Base-by-base conservation (phyloP, 306 rosid genomes). In the Castanospermum australe region DNA sequence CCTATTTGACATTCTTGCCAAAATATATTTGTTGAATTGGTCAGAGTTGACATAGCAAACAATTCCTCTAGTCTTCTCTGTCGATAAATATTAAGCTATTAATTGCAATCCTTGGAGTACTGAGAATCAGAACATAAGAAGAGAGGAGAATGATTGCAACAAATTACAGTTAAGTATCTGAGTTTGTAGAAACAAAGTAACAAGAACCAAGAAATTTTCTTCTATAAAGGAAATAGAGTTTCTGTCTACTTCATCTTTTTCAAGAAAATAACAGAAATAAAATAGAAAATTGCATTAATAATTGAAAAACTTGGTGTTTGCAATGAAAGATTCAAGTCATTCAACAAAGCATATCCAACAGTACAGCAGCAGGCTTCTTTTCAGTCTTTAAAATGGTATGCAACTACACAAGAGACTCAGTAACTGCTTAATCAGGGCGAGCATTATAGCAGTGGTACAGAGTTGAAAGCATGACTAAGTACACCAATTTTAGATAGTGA, bases 1-100 rank as follows among this genome's bases (percentile, higher is more conserved):
- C 90, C 94, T 42, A 93, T 59, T 50, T 84, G 93, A 79, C 90
- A 90, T 50, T 93, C 92, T 79, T 89, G 94, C 98, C 98, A 93
- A 86, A 88, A 88, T 74, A 91, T 89, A 86, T 93, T 93, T 30
- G 92, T 89, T 52, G 96, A 87, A 83, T 85, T 91, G 87, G 64
- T 83, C 51, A 87, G 14, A 41, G 89, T 81, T 76, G 98, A 77
- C 97, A 91, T 89, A 62, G 80, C 54, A 75, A 78, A 81, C 81
- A 63, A 77, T 71, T 83, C 59, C 80, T 48, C 81, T 77, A 30
- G 65, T 77, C 75, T 77, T 78, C 47, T 17, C 69, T 75, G 48
- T 12, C 25, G 22, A 71, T 28, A 62, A 77, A 71, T 8, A 44
- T 72, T 71, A 67, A 88, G 22, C 65, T 41, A 71, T 64, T 25